Base-by-base conservation (phyloP, 2,329 filamentous ascomycete species). In the Eurotiales sp. region DNA sequence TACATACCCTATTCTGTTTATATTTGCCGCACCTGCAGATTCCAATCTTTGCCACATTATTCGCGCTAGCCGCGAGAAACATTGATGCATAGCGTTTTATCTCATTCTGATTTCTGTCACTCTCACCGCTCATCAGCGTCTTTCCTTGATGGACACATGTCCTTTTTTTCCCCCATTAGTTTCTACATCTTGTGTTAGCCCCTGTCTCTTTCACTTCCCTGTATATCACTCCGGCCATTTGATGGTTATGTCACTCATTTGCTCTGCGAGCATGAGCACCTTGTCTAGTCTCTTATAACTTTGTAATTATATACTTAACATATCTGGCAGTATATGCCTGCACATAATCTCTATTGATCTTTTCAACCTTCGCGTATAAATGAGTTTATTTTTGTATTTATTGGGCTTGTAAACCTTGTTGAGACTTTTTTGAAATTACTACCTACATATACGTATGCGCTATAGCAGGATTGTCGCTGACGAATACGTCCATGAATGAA, bases 1-100 rank as follows among this genome's bases (percentile, higher is more conserved):
- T 15, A 49, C 52, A 53, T 61, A 55, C 50, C 54, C 49, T 51
- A 56, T 57, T 46, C 50, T 61, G 53, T 62, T 57, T 56, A 23
- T 40, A 27, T 37, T 45, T 19, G 43, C 42, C 12, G 17, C 39
- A 44, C 11, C 22, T 30, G 22, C 32, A 42, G 32, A 50, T 45
- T 55, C 54, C 57, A 25, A 37, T 55, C 59, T 57, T 45, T 54
- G 47, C 46, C 21, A 34, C 22, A 21, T 45, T 42, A 29, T 39
- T 29, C 43, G 53, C 55, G 55, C 55, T 49, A 55, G 55, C 51
- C 47, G 55, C 53, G 53, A 50, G 30, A 54, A 27, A 47, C 43
- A 51, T 47, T 30, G 47, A 43, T 39, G 44, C 49, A 46, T 51
- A 50, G 43, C 49, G 55, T 53, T 49, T 52, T 45, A 44, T 50